Percentiles rank a stretch among this genome's conserved stretches.
These are phyloP conservation scores for Apiospora malaysiana DNA, from an alignment of 2,329 filamentous ascomycete species.

Conservation along the genomic window DNA sequence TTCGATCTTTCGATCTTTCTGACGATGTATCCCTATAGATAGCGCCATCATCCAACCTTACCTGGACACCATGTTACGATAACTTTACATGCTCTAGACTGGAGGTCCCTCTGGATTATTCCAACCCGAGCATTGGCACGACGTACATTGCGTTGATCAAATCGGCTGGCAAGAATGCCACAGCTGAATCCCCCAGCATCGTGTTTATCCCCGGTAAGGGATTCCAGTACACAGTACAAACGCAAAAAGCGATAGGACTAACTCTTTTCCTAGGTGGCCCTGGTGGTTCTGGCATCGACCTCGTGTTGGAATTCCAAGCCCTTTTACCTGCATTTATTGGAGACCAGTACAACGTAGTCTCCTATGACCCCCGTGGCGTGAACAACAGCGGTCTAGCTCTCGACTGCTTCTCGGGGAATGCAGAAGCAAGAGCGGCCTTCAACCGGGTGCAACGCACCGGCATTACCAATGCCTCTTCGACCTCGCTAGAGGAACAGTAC, in stretches of 20 bases:
- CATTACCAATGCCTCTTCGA: conserved; percentile 36
- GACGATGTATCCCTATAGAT: conserved; percentile 30
- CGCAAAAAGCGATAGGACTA: conserved; percentile 21
- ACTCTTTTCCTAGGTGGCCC: conserved; percentile 39
- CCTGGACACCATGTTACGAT: conserved; percentile 41
- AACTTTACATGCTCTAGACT: conserved; percentile 37
- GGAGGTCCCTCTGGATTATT: conserved; percentile 40
- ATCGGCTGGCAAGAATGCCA: conserved; percentile 39
- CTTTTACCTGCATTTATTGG: conserved; percentile 37
- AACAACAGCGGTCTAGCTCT: conserved; percentile 40
- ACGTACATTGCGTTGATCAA: conserved; percentile 40
- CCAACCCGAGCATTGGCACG: conserved; percentile 34
- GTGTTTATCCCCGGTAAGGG: conserved; percentile 37
- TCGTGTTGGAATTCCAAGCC: conserved; percentile 31
- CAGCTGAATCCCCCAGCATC: conserved; percentile 35
- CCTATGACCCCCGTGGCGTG: conserved; percentile 49
- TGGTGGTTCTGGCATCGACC: conserved; percentile 43
- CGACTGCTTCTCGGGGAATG: conserved; percentile 39
- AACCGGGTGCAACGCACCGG: conserved; percentile 34
- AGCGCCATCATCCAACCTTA: conserved; percentile 38
- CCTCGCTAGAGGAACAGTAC: conserved; percentile 38
- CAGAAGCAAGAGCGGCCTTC: conserved; percentile 37
- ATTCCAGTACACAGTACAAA: no score
- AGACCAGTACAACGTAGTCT: conserved; percentile 49
- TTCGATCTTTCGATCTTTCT: no score